These are phyloP conservation scores for Rhodosporidiobolus sp. DNA, from an alignment of 768 basidiomycete species.

Conservation along the genomic window DNA sequence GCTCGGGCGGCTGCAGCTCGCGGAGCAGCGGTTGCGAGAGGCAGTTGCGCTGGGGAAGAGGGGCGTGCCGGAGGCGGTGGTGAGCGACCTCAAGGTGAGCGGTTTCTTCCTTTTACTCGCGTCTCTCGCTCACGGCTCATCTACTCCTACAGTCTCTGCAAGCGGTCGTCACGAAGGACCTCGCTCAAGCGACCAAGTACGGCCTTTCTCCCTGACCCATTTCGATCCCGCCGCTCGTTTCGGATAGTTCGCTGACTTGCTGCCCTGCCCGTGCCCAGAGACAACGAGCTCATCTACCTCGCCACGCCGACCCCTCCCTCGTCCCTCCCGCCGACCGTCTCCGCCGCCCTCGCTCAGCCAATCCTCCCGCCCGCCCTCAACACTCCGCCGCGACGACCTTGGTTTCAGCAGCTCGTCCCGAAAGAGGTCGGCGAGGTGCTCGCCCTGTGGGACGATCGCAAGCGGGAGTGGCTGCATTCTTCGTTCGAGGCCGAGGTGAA, in stretches of 20 bases:
- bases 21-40: constrained; percentile 64
- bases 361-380: constrained; percentile 53
- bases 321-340: constrained; percentile 63
- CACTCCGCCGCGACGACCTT: constrained; percentile 41
- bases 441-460: constrained; percentile 83
- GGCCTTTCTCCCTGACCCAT: not conserved
- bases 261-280: constrained; percentile 54
- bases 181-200: constrained; percentile 59
- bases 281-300: constrained; percentile 95
- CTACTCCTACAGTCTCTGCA: constrained; percentile 68
- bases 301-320: constrained; percentile 73
- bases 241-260: not conserved
- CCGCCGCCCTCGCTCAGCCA: constrained; percentile 64
- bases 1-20: constrained; percentile 70
- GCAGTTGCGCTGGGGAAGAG: constrained; percentile 69
- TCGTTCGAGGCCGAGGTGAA: constrained; percentile 56
- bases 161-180: constrained; percentile 64
- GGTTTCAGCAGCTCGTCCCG: constrained; percentile 57
- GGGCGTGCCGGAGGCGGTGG: constrained; percentile 62
- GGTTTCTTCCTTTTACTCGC: not conserved
- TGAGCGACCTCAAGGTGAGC: constrained; percentile 73
- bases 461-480: constrained; percentile 57
- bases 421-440: constrained; percentile 88
- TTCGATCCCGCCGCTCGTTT: too few relatives aligned
- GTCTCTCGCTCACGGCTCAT: not conserved